These are phyloP conservation scores for Omphalea diandra DNA, from an alignment of 441 rosid species.

Conservation along the genomic window DNA sequence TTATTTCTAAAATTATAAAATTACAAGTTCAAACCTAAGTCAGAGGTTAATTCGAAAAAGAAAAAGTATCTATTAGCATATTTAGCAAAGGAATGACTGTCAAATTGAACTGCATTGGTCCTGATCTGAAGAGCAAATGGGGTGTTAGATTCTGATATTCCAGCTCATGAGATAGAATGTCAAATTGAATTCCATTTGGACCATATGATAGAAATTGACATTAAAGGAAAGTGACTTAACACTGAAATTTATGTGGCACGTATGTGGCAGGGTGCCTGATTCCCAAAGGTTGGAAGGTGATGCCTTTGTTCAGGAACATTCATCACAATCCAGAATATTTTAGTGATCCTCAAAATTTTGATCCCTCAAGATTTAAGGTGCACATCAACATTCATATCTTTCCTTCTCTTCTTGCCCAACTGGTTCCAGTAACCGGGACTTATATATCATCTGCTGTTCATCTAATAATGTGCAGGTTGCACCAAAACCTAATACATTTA, in stretches of 20 bases:
- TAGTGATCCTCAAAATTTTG: constrained; percentile 64
- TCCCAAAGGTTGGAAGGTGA: constrained; percentile 84
- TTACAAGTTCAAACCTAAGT: too few species aligned
- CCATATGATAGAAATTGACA: constrained; percentile 12
- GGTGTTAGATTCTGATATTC: neutral
- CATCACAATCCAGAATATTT: constrained; percentile 67
- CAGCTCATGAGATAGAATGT: neutral
- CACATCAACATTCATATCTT: neutral
- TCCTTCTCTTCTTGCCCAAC: neutral
- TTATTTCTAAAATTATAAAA: too few species aligned
- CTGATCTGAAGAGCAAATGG: neutral
- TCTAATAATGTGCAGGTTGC: constrained; percentile 36
- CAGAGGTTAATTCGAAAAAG: too few species aligned
- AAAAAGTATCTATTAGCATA: too few species aligned
- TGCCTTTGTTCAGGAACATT: constrained; percentile 74
- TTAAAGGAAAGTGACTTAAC: constrained; percentile 17
- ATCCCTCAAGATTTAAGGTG: constrained; percentile 79
- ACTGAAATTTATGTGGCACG: neutral
- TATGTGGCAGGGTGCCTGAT: constrained; percentile 57
- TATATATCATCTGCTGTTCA: neutral
- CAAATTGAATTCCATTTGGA: constrained; percentile 4
- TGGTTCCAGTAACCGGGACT: neutral
- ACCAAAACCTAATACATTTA: constrained; percentile 59
- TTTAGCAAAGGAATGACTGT: neutral
- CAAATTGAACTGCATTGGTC: neutral